Conservation (phyloP, 441 rosid species). For the Biscutella laevigata region DNA sequence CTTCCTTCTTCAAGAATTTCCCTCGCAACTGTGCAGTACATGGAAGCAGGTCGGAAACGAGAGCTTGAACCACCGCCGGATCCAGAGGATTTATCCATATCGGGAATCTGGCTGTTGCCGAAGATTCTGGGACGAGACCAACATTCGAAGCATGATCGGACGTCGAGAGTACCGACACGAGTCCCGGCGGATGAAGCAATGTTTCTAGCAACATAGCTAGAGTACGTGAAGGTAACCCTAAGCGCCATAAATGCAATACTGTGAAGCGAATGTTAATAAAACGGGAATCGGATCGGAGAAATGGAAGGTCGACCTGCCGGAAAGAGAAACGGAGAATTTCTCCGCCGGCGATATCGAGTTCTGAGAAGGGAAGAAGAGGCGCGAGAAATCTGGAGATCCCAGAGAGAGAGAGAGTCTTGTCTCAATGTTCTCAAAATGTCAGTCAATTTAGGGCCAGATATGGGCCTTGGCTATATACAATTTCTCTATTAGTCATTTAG, state of each 20-base stretch:
- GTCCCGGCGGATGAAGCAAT: conserved; percentile 40
- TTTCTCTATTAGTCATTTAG: too few species aligned
- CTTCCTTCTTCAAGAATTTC: conserved; percentile 39
- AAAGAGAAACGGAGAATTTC: not conserved
- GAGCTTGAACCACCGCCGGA: conserved; percentile 2
- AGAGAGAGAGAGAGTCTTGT: not conserved
- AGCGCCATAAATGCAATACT: conserved; percentile 52
- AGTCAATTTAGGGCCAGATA: too few species aligned
- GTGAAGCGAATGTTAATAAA: conserved; percentile 15
- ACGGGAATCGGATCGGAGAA: conserved; percentile 27
- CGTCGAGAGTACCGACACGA: conserved; percentile 37
- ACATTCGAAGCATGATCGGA: conserved; percentile 45
- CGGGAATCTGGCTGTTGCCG: conserved; percentile 32
- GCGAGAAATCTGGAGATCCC: conserved; percentile 18
- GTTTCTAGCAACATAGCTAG: conserved; percentile 68
- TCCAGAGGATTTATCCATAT: conserved; percentile 30
- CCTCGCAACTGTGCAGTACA: conserved; percentile 38
- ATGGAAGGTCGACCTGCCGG: conserved; percentile 16
- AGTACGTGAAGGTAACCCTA: conserved; percentile 55
- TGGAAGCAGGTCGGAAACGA: conserved; percentile 18
- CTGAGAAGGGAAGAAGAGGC: not conserved
- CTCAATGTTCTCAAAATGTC: not conserved
- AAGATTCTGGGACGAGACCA: conserved; percentile 42
- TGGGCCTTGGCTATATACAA: conserved; percentile 7
- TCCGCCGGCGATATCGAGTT: conserved; percentile 16